Base-by-base conservation (phyloP, 495 filamentous ascomycete species). In the Staphylotrichum tortipilum region DNA sequence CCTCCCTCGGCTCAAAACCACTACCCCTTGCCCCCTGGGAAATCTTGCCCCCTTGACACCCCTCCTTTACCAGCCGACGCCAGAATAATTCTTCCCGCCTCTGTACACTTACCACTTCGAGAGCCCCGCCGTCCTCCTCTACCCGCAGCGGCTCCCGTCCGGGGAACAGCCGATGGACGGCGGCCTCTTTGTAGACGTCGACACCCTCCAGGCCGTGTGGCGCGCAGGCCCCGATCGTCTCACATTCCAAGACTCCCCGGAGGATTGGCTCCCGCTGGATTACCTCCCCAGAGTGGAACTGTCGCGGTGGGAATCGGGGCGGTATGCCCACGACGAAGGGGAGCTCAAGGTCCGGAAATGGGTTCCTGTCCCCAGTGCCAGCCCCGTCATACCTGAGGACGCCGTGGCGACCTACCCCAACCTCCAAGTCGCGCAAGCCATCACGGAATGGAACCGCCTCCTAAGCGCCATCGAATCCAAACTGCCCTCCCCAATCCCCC, bases 81-180 rank as follows among this genome's bases (percentile, higher is more conserved):
- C 40, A 18, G 40, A 43, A 43, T 43, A 26, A 26, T 43, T 43
- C 40, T 43, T 30, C 26, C 40, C 40, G 26, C 40, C 40, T 14
- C 24, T 43, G n/a, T 43, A 11, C 15, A 30, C n/a, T 7, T 3
- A 30, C 40, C 24, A 43, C 15, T 7, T 43, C 40, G 24, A 43
- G 3, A 12, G 24, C 26, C 24, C 40, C 24, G n/a, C 9, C 26
- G 12, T 43, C 24, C 40, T 43, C 40, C 40, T 43, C 26, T 30
- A 43, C 26, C 40, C 26, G 2, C 40, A 43, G 40, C 40, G 40
- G 30, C 24, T 30, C 40, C 15, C 24, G 7, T n/a, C n/a, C n/a
- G 19, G 11, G 2, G 40, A 43, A 31, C 14, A 24, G 14, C 26
- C 7, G 24, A 3, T 10, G 7, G 40, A 43, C 40, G 40, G 40